A percentile compares a stretch with the other conserved stretches of the same genome.
Evolutionary conservation across 192 early-diverging fungal genomes (phyloP).

Genomic region (Glomus cerebriforme): DNA sequence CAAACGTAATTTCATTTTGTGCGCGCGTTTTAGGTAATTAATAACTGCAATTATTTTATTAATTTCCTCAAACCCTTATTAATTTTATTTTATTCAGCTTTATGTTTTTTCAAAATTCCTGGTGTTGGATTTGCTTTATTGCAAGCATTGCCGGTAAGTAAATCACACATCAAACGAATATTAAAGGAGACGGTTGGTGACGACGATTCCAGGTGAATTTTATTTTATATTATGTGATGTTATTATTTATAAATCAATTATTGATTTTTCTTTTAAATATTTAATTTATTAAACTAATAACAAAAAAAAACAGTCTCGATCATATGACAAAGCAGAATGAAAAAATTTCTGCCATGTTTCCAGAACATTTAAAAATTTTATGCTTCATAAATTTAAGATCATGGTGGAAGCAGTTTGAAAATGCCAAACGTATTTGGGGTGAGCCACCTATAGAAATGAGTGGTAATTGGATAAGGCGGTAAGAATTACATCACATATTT

Average conservation of each 20-base stretch:
- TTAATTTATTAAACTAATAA: background rate
- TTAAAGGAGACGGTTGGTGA: slow-evolving; percentile 37
- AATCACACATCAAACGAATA: slow-evolving; percentile 44
- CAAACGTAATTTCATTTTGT: slow-evolving; percentile 53
- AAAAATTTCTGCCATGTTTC: slow-evolving; percentile 40
- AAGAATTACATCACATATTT: background rate
- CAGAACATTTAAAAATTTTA: slow-evolving; percentile 41
- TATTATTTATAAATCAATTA: background rate
- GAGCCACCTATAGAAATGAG: slow-evolving; percentile 45
- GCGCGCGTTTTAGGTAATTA: slow-evolving; percentile 47
- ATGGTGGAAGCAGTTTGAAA: slow-evolving; percentile 47
- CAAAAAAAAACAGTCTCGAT: slow-evolving; percentile 34
- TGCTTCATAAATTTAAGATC: slow-evolving; percentile 40
- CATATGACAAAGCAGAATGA: slow-evolving; percentile 29
- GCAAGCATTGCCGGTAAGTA: slow-evolving; percentile 45
- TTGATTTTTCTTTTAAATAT: background rate
- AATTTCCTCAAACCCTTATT: background rate
- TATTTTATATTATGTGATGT: background rate
- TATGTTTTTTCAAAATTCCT: slow-evolving; percentile 54
- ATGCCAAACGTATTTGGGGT: slow-evolving; percentile 40
- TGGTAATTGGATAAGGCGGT: slow-evolving; percentile 50
- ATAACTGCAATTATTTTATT: background rate
- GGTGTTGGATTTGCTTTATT: slow-evolving; percentile 47
- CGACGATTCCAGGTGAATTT: slow-evolving; percentile 16
- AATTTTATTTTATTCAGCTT: slow-evolving; percentile 30